These are phyloP conservation scores for Termitomyces eurrhizus DNA, from an alignment of 768 basidiomycete species.

Conservation along the genomic window DNA sequence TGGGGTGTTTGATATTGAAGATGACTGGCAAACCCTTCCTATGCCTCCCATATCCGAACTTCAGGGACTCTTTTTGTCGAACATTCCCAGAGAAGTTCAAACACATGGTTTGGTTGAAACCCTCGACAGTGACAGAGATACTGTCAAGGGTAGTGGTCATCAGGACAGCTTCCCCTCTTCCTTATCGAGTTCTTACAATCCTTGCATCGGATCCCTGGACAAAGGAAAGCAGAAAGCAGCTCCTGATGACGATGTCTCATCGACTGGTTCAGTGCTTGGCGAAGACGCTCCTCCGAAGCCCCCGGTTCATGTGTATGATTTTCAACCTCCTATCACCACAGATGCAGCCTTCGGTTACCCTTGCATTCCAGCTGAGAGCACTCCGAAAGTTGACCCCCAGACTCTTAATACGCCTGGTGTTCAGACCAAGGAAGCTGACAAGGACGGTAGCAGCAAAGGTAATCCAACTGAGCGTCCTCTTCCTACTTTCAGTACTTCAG, in stretches of 20 bases:
- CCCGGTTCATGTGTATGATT: conserved; percentile 57
- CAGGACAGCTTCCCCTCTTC: conserved; percentile 32
- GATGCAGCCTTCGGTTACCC: neutral
- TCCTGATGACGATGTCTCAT: conserved; percentile 29
- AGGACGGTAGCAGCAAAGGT: neutral
- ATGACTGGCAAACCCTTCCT: conserved; percentile 63
- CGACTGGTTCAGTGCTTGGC: conserved; percentile 36
- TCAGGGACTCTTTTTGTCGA: conserved; percentile 35
- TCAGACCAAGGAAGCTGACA: neutral
- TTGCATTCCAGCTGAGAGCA: conserved; percentile 29
- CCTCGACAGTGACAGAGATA: conserved; percentile 34
- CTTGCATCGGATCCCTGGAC: conserved; percentile 22
- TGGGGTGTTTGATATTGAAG: conserved; percentile 44
- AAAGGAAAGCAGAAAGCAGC: conserved; percentile 52
- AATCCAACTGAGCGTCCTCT: conserved; percentile 43
- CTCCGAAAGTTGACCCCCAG: conserved; percentile 27
- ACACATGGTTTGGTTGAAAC: conserved; percentile 67
- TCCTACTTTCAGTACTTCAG: conserved; percentile 37
- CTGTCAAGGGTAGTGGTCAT: conserved; percentile 22
- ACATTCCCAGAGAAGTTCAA: conserved; percentile 26
- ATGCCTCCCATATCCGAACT: conserved; percentile 30
- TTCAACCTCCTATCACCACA: conserved; percentile 8
- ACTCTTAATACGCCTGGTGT: conserved; percentile 9
- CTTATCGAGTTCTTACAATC: conserved; percentile 15
- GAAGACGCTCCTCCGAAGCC: conserved; percentile 49